These are phyloP conservation scores for Hysterangium stoloniferum DNA, from an alignment of 768 basidiomycete genomes.

Conservation along the genomic window DNA sequence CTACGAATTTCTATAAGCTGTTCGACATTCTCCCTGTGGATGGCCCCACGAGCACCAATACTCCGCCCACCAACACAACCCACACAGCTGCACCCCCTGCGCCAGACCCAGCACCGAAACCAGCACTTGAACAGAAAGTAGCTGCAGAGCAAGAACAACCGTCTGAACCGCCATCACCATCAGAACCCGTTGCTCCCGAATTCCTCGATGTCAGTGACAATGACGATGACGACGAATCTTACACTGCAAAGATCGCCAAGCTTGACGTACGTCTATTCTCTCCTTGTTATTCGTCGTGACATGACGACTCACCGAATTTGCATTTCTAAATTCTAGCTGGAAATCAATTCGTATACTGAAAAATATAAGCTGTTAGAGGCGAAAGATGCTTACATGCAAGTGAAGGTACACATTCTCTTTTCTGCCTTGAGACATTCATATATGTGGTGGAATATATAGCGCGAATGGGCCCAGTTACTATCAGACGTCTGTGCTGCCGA, in stretches of 20 bases:
- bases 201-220: background rate
- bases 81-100: background rate
- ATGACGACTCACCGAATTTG: background rate
- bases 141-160: no score
- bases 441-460: background rate
- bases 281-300: background rate
- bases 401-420: background rate
- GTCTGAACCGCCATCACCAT: background rate
- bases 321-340: background rate
- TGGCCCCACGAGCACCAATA: background rate
- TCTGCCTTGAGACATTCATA: background rate
- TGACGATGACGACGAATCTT: background rate
- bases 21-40: background rate
- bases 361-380: background rate
- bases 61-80: background rate
- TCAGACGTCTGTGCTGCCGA: background rate
- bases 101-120: background rate
- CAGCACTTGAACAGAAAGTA: background rate
- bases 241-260: background rate
- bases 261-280: background rate
- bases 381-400: slow-evolving; percentile 1
- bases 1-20: no score
- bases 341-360: background rate
- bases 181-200: background rate
- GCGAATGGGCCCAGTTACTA: background rate